Base-by-base conservation (phyloP, 2,329 filamentous ascomycete species). In the Penicillium hesseltinei region DNA sequence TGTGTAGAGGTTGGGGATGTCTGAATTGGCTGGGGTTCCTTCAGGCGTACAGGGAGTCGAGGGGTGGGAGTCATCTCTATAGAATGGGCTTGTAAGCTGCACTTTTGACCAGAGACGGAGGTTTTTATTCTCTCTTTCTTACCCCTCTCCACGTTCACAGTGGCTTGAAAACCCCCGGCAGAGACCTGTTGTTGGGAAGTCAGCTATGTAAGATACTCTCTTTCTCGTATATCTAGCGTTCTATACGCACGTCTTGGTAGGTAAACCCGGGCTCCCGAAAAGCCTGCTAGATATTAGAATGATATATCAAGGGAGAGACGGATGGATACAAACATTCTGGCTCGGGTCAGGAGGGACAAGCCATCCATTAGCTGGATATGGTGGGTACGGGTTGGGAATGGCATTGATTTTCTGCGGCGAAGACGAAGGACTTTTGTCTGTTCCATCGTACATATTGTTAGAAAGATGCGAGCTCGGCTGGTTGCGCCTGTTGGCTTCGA, bases 251-350 rank as follows among this genome's bases (percentile, higher is more conserved):
- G 19, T 25, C 17, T 25, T 19, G 29, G 8, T 21, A 31, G 9
- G 15, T 39, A 25, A 57, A 53, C 11, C 54, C 42, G 4, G 27
- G 17, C 2, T 15, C 35, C 5, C 35, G 35, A 21, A 46, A 57
- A 4, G 33, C 43, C 54, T 57, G 10, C n/a, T 11, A 25, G n/a
- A 42, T n/a, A 9, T 52, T 23, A 44, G 46, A 47, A 31, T 8
- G 7, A 29, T 33, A 15, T 29, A 11, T 31, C 42, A n/a, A 29
- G 35, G 21, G 3, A 17, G 11, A 40, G 49, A 35, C 5, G 15
- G 35, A 47, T 35, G 29, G 11, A 27, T 39, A 51, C 52, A 40
- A 56, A 58, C 56, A 35, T 58, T 58, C 17, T 42, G 46, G n/a
- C 56, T 56, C 9, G 52, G 56, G 17, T 56, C 56, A 42, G 52